Percentiles rank a stretch among this genome's conserved stretches.
Conservation (phyloP, 192 early-diverging fungal genomes). For the Entomortierella lignicola region DNA sequence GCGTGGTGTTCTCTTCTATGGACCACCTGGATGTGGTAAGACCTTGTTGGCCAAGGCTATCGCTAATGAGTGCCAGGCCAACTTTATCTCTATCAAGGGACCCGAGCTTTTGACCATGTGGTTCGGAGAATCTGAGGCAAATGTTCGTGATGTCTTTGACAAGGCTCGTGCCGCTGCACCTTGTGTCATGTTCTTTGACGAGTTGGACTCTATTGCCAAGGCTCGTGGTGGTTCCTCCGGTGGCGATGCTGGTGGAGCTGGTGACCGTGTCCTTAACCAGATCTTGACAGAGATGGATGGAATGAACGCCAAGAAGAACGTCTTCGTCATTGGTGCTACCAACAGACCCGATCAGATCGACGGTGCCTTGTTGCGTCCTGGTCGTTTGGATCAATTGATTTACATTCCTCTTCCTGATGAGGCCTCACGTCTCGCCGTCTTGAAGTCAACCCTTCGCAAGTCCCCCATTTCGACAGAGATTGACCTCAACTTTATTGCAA, state of each 20-base stretch:
- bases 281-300: constrained; percentile 99
- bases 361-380: constrained; percentile 95
- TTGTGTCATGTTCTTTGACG: constrained; percentile 99
- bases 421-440: constrained; percentile 83
- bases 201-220: constrained; percentile 98
- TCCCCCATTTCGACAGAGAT: constrained; percentile 87
- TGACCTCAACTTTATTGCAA: constrained; percentile 87
- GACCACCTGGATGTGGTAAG: constrained; percentile 98
- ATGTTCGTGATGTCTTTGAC: constrained; percentile 99
- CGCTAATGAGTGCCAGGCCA: constrained; percentile 99
- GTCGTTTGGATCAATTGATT: constrained; percentile 98
- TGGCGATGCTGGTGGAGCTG: constrained; percentile 86
- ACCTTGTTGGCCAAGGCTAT: constrained; percentile 99
- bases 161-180: constrained; percentile 97
- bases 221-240: constrained; percentile 84
- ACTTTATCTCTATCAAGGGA: constrained; percentile 99
- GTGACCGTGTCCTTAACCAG: constrained; percentile 98
- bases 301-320: constrained; percentile 99
- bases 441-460: constrained; percentile 92
- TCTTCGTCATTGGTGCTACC: constrained; percentile 99
- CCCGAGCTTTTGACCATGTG: constrained; percentile 99
- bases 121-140: constrained; percentile 99
- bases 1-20: constrained; percentile 99
- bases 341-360: constrained; percentile 99
- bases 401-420: constrained; percentile 97